Percentiles rank a stretch among this genome's conserved stretches.
Conservation (phyloP, 768 basidiomycete genomes). For the Lyophyllum atratum region DNA sequence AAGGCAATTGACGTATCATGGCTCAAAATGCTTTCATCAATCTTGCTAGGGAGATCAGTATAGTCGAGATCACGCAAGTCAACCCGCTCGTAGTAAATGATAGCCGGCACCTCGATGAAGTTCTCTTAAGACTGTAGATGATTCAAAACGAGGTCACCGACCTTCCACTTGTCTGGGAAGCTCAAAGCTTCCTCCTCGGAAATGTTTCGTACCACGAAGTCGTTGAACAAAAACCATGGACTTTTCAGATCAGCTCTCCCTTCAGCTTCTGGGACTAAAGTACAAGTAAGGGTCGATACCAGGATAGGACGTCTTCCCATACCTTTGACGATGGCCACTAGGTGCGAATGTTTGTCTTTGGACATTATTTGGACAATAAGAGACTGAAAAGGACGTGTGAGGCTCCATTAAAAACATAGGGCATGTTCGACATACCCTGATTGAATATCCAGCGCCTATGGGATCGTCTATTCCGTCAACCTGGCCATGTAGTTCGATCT, state of each 20-base stretch:
- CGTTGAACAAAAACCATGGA: conserved; percentile 96
- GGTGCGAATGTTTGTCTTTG: conserved; percentile 74
- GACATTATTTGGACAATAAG: conserved; percentile 78
- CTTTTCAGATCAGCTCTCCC: conserved; percentile 38
- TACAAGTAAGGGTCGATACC: neutral
- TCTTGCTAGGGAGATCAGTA: conserved; percentile 57
- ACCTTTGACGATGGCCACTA: conserved; percentile 90
- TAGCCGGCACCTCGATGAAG: conserved; percentile 67
- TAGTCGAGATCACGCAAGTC: conserved; percentile 69
- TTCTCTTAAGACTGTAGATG: conserved; percentile 15
- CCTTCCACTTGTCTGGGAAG: conserved; percentile 94
- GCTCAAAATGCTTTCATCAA: conserved; percentile 76
- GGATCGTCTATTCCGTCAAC: conserved; percentile 58
- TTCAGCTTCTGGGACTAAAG: conserved; percentile 66
- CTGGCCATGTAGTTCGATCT: conserved; percentile 59
- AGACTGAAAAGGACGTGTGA: conserved; percentile 46
- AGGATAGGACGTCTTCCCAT: conserved; percentile 16
- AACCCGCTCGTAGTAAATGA: conserved; percentile 85
- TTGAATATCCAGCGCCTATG: conserved; percentile 61
- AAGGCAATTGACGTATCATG: conserved; percentile 87
- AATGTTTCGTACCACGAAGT: conserved; percentile 87
- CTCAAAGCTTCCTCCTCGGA: conserved; percentile 85
- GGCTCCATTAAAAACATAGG: neutral
- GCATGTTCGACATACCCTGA: conserved; percentile 52
- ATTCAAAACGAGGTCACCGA: conserved; percentile 28